A percentile compares a stretch with the other conserved stretches of the same genome.
Evolutionary conservation across 352 stramenopile genomes (phyloP).

Genomic region (Phytopythium sindhum): DNA sequence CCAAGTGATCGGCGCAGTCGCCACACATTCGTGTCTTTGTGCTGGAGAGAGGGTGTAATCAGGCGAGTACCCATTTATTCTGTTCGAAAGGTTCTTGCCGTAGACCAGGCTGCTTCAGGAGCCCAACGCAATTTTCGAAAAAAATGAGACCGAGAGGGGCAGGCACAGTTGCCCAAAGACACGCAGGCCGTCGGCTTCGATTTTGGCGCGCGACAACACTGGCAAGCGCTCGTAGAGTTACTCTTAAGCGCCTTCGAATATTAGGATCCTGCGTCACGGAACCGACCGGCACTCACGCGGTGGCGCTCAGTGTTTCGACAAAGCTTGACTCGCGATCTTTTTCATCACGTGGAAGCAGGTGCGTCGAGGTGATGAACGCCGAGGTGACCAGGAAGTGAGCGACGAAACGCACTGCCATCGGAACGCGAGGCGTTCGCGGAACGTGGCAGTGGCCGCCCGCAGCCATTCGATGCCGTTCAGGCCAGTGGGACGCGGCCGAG

Average conservation of each 20-base stretch:
- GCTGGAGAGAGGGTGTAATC: too few relatives aligned
- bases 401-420: too few relatives aligned
- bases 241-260: neutral
- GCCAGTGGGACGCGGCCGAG: too few relatives aligned
- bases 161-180: neutral
- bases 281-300: neutral
- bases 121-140: neutral
- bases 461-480: too few relatives aligned
- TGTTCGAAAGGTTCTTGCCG: neutral
- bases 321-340: constrained; percentile 2
- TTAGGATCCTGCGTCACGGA: neutral
- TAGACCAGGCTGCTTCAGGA: neutral
- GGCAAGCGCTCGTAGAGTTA: too few relatives aligned
- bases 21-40: too few relatives aligned
- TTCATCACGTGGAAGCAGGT: neutral
- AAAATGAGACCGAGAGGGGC: neutral
- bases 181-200: neutral
- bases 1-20: too few relatives aligned
- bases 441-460: too few relatives aligned
- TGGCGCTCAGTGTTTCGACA: neutral
- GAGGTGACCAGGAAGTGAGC: too few relatives aligned
- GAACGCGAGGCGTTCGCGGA: too few relatives aligned
- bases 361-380: neutral
- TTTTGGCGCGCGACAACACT: neutral
- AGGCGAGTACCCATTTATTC: neutral